Evolutionary conservation across 2,329 filamentous ascomycete species (phyloP), one percentile per base, ranked within the genome.

Genomic region (Ceratocystis ficicola): DNA sequence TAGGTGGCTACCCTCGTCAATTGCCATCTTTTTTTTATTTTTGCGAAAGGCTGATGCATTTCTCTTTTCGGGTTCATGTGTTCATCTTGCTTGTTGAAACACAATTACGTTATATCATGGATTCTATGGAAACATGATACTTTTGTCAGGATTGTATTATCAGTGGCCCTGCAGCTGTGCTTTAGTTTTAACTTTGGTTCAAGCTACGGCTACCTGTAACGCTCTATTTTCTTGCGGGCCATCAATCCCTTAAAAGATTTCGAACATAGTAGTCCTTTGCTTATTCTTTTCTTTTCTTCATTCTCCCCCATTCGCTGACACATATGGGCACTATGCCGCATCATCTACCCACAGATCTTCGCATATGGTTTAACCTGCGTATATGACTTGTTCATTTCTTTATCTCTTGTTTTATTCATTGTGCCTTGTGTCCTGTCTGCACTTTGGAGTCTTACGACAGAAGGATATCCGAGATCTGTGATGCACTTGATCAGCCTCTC

Each of bases 311-410:
- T 46, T 59, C 55, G 32, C 32, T 59, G 55, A 17, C 82, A 65
- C 79, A 81, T 69, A 76, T 79, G 69, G 75, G 79, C 69, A 75
- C 76, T 69, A 76, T 76, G 70, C 73, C 76, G 65, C 74, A 59
- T 59, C 28, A 59, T 59, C n/a, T 59, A 32, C 32, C 28, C 3
- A n/a, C 55, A 59, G 28, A 59, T 59, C 55, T 59, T 59, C 28
- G 55, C 55, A 36, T 59, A 17, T 59, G 30, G 55, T 15, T 25
- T 44, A 25, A 28, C 36, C 10, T 22, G n/a, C 36, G 60, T 46
- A 44, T 62, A 30, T 62, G 36, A 32, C 36, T 62, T 59, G 55
- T 46, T 44, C 36, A 32, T 62, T 62, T 46, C 60, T 62, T 36
- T 30, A 25, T 44, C n/a, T 22, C 30, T 62, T 62, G 28, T 28